These are phyloP conservation scores for Naganishia kalamii DNA, from an alignment of 768 basidiomycete genomes.

Conservation along the genomic window DNA sequence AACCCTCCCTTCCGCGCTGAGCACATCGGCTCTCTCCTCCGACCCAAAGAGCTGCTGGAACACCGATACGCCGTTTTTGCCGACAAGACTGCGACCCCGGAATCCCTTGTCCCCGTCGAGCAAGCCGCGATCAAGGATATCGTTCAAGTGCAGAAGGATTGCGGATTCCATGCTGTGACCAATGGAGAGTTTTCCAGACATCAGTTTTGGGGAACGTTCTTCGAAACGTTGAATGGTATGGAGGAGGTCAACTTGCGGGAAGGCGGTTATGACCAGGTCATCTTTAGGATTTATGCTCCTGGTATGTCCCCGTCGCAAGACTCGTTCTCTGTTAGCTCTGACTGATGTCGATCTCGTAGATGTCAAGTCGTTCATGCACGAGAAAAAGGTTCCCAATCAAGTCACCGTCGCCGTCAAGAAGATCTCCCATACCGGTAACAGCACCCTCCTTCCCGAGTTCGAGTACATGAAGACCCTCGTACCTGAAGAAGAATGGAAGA, in stretches of 20 bases:
- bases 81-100: slow-evolving; percentile 48
- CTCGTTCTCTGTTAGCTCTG: neutral
- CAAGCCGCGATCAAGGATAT: slow-evolving; percentile 56
- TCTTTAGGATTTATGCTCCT: slow-evolving; percentile 19
- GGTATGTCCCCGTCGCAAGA: neutral
- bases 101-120: slow-evolving; percentile 53
- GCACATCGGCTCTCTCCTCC: slow-evolving; percentile 60
- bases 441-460: slow-evolving; percentile 43
- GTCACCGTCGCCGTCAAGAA: slow-evolving; percentile 13
- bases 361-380: slow-evolving; percentile 18
- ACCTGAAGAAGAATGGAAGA: slow-evolving; percentile 58
- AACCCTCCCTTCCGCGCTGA: slow-evolving; percentile 54
- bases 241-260: slow-evolving; percentile 47
- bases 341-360: neutral
- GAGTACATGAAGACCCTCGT: slow-evolving; percentile 50
- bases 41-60: slow-evolving; percentile 53
- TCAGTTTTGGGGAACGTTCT: slow-evolving; percentile 61
- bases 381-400: slow-evolving; percentile 15
- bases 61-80: slow-evolving; percentile 35
- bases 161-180: slow-evolving; percentile 59
- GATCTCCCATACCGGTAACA: slow-evolving; percentile 23
- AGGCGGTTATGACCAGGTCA: slow-evolving; percentile 28
- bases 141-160: slow-evolving; percentile 54
- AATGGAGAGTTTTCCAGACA: slow-evolving; percentile 54
- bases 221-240: slow-evolving; percentile 64